Evolutionary conservation across 2,329 filamentous ascomycete species (phyloP).

Genomic region (Colletotrichum endophyticum): DNA sequence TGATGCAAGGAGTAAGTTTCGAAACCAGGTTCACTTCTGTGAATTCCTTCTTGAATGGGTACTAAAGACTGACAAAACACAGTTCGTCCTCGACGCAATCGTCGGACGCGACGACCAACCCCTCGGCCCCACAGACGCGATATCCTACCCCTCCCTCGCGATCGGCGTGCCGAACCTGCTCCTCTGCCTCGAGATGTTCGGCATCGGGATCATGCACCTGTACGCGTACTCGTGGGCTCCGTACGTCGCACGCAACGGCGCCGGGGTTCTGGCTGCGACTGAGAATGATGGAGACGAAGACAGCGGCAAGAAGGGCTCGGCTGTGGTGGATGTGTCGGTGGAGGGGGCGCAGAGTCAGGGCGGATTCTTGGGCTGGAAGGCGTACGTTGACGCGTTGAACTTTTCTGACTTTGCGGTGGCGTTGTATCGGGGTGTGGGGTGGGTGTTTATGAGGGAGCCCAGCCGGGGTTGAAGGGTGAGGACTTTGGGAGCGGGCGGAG

Average conservation of each 20-base stretch:
- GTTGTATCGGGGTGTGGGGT: neutral
- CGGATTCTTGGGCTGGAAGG: neutral
- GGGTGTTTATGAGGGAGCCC: neutral
- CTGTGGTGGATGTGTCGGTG: neutral
- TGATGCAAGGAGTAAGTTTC: neutral
- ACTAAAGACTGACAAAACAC: too few species aligned
- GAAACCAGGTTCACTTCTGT: too few species aligned
- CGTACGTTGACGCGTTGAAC: neutral
- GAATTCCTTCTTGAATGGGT: neutral
- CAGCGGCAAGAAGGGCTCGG: neutral
- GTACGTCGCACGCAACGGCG: neutral
- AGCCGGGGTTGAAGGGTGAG: neutral
- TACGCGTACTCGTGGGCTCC: neutral
- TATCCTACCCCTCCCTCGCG: neutral
- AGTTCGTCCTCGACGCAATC: neutral
- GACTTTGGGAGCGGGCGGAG: neutral
- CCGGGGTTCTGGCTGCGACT: neutral
- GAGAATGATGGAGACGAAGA: neutral
- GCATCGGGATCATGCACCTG: neutral
- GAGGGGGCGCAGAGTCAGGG: neutral
- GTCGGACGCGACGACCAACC: neutral
- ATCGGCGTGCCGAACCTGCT: neutral
- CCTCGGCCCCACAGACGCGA: neutral
- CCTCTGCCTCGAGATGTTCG: neutral
- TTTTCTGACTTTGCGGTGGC: neutral